Evolutionary conservation across 805 yeast genomes (phyloP), one percentile per base, ranked within the genome.

Genomic region (Schwanniomyces pseudopolymorphus): DNA sequence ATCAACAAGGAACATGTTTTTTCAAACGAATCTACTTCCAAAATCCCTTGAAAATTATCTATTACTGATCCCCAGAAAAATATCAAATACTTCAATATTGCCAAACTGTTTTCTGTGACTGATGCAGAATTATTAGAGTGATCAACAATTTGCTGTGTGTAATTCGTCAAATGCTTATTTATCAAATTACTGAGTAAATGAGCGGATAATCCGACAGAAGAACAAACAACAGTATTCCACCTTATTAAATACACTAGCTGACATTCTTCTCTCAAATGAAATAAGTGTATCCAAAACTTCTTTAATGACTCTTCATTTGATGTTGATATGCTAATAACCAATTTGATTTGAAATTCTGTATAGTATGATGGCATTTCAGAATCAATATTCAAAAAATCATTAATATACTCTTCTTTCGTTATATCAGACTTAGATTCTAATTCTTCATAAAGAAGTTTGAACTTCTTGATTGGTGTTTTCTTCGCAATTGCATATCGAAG

Each of bases 391-490:
- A 69, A 50, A 3, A 70, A 49, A 19, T 49, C 48, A n/a, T 60
- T 52, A 26, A 57, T 40, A 44, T 61, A 64, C 37, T 69, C 67
- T 17, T 55, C 49, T 14, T 61, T 59, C 5, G 53, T 35, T 6
- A 67, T 51, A 3, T 58, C 46, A 2, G 47, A 45, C 16, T 47
- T 48, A 13, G 54, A 48, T 24, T 60, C 58, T 22, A 70, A 52
- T 48, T 69, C 72, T 36, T 55, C 52, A 46, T 56, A 61, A 14
- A 71, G 54, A 3, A 57, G 48, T 4, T 56, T 48, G 47, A 71
- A 70, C 13, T 56, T 55, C 42, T 56, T 59, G 31, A 54, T 48
- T 8, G 66, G 35, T 4, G 64, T 45, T 8, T 51, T 51, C 43
- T 56, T 57, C 17, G 52, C 46, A 3, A 60, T 45, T 2, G 65